Conservation (phyloP, 805 yeast species). For the Monosporozyma unispora region DNA sequence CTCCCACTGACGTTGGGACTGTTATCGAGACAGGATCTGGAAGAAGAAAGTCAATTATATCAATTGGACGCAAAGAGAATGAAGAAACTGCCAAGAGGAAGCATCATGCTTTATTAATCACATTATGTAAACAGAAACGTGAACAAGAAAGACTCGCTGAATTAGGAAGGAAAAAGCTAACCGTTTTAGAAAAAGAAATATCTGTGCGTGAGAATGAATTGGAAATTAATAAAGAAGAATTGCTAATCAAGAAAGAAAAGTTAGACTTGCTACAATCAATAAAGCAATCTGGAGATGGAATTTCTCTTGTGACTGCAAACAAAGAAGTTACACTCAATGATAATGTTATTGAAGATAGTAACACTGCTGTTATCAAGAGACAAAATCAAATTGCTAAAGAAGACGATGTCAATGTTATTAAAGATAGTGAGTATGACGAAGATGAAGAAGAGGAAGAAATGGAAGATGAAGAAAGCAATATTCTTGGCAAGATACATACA, state of each 20-base stretch:
- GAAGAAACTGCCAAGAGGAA: constrained; percentile 5
- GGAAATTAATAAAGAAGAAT: constrained; percentile 26
- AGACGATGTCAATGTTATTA: neutral
- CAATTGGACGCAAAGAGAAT: constrained; percentile 8
- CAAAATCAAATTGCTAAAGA: neutral
- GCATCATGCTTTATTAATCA: neutral
- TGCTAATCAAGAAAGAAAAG: constrained; percentile 31
- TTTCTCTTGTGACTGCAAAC: neutral
- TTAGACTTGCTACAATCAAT: constrained; percentile 5
- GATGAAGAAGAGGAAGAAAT: neutral
- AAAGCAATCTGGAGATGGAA: constrained; percentile 13
- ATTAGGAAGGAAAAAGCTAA: constrained; percentile 14
- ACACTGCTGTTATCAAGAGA: neutral
- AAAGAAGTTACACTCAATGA: neutral
- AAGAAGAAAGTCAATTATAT: constrained; percentile 18
- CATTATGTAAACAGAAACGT: constrained; percentile 18
- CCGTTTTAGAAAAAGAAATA: constrained; percentile 30
- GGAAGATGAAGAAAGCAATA: neutral
- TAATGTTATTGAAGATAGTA: neutral
- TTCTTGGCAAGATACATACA: neutral
- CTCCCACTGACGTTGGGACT: neutral
- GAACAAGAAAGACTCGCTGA: constrained; percentile 25
- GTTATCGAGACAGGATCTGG: neutral
- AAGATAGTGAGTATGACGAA: neutral
- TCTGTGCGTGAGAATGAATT: constrained; percentile 29